phyloP scores from a whole-genome alignment of 164 flowering plant species.

The Echeveria elegans region DNA sequence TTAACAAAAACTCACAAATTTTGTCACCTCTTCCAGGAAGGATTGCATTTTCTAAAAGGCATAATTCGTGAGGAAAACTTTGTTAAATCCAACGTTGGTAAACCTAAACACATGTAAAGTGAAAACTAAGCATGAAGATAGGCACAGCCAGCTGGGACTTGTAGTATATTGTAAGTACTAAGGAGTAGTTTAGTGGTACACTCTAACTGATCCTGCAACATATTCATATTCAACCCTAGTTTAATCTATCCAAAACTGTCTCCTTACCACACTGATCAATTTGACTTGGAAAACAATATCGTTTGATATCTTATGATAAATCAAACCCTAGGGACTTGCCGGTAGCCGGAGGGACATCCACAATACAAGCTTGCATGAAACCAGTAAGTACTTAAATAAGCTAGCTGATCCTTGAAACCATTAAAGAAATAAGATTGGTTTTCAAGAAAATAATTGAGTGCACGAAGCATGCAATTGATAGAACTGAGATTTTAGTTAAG shows the following conservation, averaged over 20 bases:
- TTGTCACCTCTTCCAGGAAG: background rate
- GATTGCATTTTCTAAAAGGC: background rate
- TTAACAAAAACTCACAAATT: background rate
- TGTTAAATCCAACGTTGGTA: conserved; percentile 6
- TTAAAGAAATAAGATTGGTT: background rate
- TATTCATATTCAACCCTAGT: background rate
- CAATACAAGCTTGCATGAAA: conserved; percentile 10
- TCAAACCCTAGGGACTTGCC: background rate
- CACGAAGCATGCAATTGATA: background rate
- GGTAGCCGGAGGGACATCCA: conserved; percentile 9
- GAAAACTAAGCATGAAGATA: conserved; percentile 2
- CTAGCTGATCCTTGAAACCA: conserved; percentile 1
- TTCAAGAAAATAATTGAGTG: background rate
- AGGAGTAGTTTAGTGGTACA: conserved; percentile 1
- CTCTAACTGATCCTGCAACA: background rate
- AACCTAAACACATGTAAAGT: conserved; percentile 5
- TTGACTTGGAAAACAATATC: background rate
- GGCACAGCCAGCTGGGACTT: conserved; percentile 8
- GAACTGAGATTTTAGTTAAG: background rate
- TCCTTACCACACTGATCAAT: background rate
- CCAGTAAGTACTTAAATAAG: conserved; percentile 3
- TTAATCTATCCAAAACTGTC: background rate
- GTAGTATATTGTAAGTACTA: background rate
- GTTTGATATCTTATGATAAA: background rate
- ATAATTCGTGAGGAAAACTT: background rate